Conservation (phyloP, 352 stramenopile genomes). For the Pythium scleroteichum region DNA sequence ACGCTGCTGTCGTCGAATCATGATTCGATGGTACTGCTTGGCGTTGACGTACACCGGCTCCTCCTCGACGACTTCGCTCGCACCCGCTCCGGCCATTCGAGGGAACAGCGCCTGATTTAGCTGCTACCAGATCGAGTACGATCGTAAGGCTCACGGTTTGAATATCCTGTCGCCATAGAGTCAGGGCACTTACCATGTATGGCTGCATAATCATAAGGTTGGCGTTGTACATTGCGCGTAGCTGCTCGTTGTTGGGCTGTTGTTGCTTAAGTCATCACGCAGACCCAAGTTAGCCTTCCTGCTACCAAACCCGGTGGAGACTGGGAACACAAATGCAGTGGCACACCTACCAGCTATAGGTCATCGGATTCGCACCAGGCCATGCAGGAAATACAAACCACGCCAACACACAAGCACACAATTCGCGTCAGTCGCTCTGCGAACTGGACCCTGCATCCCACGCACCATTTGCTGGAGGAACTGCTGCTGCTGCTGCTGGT, state of each 20-base stretch:
- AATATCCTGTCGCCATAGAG: background rate
- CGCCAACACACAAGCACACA: slow-evolving; percentile 14
- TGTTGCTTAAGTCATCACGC: slow-evolving; percentile 36
- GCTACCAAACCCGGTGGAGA: too few species aligned
- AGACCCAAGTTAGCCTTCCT: background rate
- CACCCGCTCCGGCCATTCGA: slow-evolving; percentile 42
- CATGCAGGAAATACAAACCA: slow-evolving; percentile 11
- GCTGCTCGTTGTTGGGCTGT: slow-evolving; percentile 78
- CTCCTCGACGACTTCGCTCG: slow-evolving; percentile 70
- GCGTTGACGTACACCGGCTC: slow-evolving; percentile 90
- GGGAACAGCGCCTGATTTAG: slow-evolving; percentile 61
- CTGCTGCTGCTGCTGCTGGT: slow-evolving; percentile 79
- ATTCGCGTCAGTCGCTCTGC: slow-evolving; percentile 3
- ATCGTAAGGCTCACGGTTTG: background rate
- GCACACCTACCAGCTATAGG: slow-evolving; percentile 22
- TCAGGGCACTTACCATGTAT: slow-evolving; percentile 57
- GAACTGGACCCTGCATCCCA: background rate
- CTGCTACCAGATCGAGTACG: slow-evolving; percentile 23
- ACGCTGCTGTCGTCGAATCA: slow-evolving; percentile 85
- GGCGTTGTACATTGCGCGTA: slow-evolving; percentile 79
- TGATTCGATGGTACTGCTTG: slow-evolving; percentile 91
- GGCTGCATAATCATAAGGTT: slow-evolving; percentile 82
- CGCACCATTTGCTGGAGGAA: slow-evolving; percentile 80
- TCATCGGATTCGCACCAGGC: slow-evolving; percentile 24
- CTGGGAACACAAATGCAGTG: background rate